A percentile compares a stretch with the other conserved stretches of the same genome.
Conservation (phyloP, 106 monocot species). For the Dendrobium huoshanense region DNA sequence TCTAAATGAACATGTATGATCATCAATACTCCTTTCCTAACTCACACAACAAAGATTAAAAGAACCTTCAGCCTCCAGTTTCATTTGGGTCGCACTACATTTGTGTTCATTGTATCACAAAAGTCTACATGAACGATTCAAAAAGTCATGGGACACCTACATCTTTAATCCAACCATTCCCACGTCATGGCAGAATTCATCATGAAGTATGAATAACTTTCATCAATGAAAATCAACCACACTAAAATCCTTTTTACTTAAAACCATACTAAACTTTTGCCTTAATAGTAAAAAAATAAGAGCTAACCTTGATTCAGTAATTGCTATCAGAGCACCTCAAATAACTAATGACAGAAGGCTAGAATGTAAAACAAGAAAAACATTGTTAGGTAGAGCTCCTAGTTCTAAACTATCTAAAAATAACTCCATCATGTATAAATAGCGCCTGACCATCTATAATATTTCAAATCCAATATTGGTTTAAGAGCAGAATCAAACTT, state of each 20-base stretch:
- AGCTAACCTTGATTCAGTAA: not conserved
- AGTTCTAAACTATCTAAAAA: no score
- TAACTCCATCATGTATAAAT: not conserved
- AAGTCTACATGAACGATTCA: not conserved
- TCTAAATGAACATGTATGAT: not conserved
- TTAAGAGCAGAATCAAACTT: not conserved
- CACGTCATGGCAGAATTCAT: not conserved
- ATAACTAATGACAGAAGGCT: not conserved
- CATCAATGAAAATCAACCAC: not conserved
- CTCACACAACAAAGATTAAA: not conserved
- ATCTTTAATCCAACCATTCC: conserved; percentile 1
- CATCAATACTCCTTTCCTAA: not conserved
- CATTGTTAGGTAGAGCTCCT: no score
- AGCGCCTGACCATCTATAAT: not conserved
- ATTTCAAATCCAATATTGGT: not conserved
- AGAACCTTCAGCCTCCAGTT: not conserved
- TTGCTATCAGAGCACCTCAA: not conserved
- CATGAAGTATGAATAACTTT: not conserved
- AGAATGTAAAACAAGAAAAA: not conserved
- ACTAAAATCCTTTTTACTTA: not conserved
- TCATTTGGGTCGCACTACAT: not conserved
- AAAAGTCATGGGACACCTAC: not conserved
- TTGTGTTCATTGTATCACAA: not conserved
- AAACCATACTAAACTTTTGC: not conserved
- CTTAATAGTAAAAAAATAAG: not conserved